These are phyloP conservation scores for Hysterangium stoloniferum DNA, from an alignment of 768 basidiomycete species.

Conservation along the genomic window DNA sequence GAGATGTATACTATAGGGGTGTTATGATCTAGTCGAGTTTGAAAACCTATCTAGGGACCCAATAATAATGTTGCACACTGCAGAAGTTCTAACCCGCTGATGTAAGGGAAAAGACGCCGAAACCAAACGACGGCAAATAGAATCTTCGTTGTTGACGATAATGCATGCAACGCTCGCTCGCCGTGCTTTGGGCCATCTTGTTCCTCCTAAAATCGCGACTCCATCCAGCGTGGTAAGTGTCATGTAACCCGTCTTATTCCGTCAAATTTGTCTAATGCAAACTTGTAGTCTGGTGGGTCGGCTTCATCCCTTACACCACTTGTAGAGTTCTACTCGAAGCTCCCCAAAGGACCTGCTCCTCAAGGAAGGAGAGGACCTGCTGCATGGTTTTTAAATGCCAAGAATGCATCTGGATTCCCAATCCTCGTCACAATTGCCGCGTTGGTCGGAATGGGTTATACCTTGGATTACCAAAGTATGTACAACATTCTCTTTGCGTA, in stretches of 20 bases:
- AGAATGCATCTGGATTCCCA: constrained; percentile 74
- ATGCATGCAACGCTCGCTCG: constrained; percentile 84
- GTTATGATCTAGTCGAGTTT: no score
- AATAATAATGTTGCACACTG: no score
- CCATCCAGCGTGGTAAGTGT: constrained; percentile 74
- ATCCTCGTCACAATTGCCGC: constrained; percentile 54
- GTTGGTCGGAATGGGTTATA: constrained; percentile 74
- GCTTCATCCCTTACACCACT: constrained; percentile 76
- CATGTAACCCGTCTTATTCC: neutral
- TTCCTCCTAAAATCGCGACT: constrained; percentile 94
- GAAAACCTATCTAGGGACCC: no score
- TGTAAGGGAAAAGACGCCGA: no score
- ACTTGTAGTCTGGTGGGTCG: constrained; percentile 63
- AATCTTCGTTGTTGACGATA: constrained; percentile 8
- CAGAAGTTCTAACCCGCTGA: no score
- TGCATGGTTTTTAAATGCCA: constrained; percentile 67
- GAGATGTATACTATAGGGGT: no score
- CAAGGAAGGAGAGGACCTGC: constrained; percentile 57
- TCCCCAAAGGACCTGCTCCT: constrained; percentile 82
- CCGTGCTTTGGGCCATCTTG: constrained; percentile 74
- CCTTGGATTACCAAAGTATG: constrained; percentile 86
- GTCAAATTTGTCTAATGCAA: neutral
- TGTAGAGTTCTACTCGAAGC: constrained; percentile 93
- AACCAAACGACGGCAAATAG: neutral
- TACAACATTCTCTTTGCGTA: constrained; percentile 18